Evolutionary conservation across 768 basidiomycete genomes (phyloP).

Genomic region (Kockovaella imperatae): DNA sequence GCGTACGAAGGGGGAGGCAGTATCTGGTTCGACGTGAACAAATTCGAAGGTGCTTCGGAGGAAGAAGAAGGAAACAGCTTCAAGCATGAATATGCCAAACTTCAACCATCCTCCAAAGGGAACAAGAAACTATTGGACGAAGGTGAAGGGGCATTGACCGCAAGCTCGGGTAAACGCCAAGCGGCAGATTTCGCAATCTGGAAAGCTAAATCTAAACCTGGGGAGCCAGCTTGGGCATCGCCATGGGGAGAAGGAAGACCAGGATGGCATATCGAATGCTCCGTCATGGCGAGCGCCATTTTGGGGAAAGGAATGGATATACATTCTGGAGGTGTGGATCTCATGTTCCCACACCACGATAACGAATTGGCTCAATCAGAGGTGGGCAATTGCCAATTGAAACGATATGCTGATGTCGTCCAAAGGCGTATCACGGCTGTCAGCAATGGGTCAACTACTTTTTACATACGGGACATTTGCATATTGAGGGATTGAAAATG

Average conservation of each 20-base stretch:
- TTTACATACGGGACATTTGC: constrained; percentile 93
- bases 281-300: constrained; percentile 90
- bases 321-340: constrained; percentile 91
- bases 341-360: constrained; percentile 99
- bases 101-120: constrained; percentile 93
- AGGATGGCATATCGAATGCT: constrained; percentile 99
- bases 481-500: constrained; percentile 98
- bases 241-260: constrained; percentile 94
- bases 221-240: constrained; percentile 93
- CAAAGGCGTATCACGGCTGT: constrained; percentile 85
- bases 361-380: constrained; percentile 98
- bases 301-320: constrained; percentile 91
- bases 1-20: constrained; percentile 70
- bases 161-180: constrained; percentile 61
- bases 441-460: constrained; percentile 97
- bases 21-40: constrained; percentile 81
- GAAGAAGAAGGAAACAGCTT: constrained; percentile 49
- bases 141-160: constrained; percentile 72
- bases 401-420: not conserved
- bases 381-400: constrained; percentile 46
- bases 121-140: constrained; percentile 82
- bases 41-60: constrained; percentile 71
- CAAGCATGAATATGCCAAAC: constrained; percentile 78
- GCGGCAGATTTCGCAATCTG: constrained; percentile 91
- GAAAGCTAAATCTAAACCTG: constrained; percentile 85